phyloP scores from a whole-genome alignment of 129 eudicot species.

The Apium graveolens region DNA sequence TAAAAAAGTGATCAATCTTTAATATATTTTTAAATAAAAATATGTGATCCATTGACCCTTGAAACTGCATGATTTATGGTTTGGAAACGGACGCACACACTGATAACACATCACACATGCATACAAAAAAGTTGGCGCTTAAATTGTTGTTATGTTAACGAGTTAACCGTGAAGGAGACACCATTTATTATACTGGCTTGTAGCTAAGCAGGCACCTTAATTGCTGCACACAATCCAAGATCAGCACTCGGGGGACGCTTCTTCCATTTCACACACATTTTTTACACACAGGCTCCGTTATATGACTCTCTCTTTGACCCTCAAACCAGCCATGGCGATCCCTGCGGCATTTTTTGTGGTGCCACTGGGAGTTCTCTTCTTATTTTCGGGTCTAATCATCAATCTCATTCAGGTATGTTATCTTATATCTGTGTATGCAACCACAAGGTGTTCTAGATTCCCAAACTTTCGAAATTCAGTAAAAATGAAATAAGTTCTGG shows the following conservation, averaged over 20 bases:
- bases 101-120: background rate
- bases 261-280: background rate
- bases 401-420: constrained; percentile 66
- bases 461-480: background rate
- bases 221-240: constrained; percentile 4
- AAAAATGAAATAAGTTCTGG: no score
- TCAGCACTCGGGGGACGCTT: no score
- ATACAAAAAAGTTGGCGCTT: constrained; percentile 3
- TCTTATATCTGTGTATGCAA: background rate
- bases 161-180: background rate
- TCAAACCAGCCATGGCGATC: constrained; percentile 49
- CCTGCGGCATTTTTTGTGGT: constrained; percentile 70
- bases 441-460: background rate
- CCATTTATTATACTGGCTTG: background rate
- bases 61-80: background rate
- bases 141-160: background rate
- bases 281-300: background rate
- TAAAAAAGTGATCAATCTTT: no score
- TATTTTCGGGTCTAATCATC: constrained; percentile 75
- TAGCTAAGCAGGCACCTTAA: background rate
- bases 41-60: no score
- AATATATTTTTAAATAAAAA: no score
- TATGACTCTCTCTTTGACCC: background rate
- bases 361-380: constrained; percentile 77
- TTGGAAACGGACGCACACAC: background rate